Evolutionary conservation across 257 asterid genomes (phyloP).

Genomic region (Capsicum rhomboideum): DNA sequence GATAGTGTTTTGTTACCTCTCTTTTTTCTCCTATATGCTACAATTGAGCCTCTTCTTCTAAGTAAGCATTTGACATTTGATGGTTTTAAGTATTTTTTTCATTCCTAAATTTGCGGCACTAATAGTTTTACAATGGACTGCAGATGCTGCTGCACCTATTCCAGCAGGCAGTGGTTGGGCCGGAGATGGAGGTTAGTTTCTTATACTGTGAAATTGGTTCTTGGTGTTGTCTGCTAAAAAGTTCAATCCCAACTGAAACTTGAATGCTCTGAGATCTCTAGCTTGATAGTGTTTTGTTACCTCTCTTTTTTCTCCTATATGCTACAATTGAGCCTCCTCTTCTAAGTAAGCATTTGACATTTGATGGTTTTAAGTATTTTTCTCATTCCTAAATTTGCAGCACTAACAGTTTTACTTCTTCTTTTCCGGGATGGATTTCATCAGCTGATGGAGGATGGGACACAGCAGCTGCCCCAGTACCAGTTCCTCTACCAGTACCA

Average conservation of each 20-base stretch:
- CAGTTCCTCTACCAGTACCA: not conserved
- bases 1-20: not conserved
- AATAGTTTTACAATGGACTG: not conserved
- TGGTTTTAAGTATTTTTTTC: not conserved
- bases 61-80: not conserved
- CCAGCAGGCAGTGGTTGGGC: conserved; percentile 7
- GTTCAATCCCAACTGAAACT: not conserved
- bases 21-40: not conserved
- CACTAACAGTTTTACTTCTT: not conserved
- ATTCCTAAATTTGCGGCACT: not conserved
- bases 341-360: not conserved
- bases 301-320: not conserved
- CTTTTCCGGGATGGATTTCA: not conserved
- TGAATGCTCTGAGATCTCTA: not conserved
- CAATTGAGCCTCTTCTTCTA: not conserved
- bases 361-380: not conserved
- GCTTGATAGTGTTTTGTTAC: not conserved
- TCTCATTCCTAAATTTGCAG: not conserved
- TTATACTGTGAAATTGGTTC: not conserved
- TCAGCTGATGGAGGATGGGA: conserved; percentile 14
- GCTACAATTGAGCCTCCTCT: not conserved
- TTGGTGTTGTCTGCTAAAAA: not conserved
- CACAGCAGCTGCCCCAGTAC: not conserved
- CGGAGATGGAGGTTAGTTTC: conserved; percentile 12
- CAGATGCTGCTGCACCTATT: not conserved